Percentiles rank a stretch among this genome's conserved stretches.
Conservation (phyloP, 2,329 filamentous ascomycete species). For the Hypoxylon sp. region DNA sequence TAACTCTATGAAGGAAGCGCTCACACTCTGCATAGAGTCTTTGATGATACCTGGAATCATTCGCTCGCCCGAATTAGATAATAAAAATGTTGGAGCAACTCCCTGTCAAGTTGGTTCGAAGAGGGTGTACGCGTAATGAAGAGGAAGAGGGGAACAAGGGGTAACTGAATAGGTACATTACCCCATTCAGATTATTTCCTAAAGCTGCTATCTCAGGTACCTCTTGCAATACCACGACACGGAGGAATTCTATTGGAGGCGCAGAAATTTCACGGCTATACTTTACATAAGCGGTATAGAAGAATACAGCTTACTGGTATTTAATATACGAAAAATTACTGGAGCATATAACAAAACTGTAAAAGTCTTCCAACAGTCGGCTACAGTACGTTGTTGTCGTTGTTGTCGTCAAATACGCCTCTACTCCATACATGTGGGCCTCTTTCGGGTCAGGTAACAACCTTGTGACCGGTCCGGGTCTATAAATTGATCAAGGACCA, state of each 20-base stretch:
- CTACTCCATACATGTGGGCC: constrained; percentile 8
- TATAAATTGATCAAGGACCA: constrained; percentile 41
- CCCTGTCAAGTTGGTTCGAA: constrained; percentile 12
- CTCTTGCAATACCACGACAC: neutral
- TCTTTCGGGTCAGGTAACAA: constrained; percentile 26
- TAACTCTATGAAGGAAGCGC: constrained; percentile 40
- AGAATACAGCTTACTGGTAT: neutral
- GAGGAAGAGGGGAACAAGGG: constrained; percentile 6
- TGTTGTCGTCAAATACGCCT: neutral
- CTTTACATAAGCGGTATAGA: constrained; percentile 11
- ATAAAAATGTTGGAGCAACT: constrained; percentile 33
- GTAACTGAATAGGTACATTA: neutral
- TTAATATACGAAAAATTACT: neutral
- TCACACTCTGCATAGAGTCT: constrained; percentile 30
- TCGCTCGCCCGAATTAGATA: constrained; percentile 36
- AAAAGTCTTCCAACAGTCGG: neutral
- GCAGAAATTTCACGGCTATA: neutral
- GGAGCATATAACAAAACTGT: neutral
- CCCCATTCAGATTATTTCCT: constrained; percentile 1
- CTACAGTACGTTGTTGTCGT: neutral
- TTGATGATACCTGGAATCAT: constrained; percentile 22
- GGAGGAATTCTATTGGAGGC: neutral
- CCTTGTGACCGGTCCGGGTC: constrained; percentile 40
- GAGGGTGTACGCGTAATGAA: constrained; percentile 38
- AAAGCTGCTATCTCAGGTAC: constrained; percentile 4